Conservation (phyloP, 768 basidiomycete species). For the Mrakia blollopis region DNA sequence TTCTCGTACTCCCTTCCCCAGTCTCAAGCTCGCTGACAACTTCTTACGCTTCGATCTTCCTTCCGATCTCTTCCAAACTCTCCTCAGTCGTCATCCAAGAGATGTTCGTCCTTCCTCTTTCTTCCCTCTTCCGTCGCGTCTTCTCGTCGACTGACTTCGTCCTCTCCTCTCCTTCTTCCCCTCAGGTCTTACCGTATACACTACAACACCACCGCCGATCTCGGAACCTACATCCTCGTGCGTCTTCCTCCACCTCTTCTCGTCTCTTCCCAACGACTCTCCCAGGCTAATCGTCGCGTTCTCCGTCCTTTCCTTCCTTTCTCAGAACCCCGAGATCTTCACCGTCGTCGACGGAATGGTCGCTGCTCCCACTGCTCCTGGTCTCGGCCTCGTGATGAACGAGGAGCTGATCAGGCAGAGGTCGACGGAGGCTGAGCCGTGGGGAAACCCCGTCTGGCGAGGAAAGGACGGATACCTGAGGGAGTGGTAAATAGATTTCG, state of each 20-base stretch:
- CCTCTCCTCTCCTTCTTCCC: not conserved
- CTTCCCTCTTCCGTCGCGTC: not conserved
- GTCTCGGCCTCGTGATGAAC: slow-evolving; percentile 56
- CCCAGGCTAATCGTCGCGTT: not conserved
- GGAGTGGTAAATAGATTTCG: slow-evolving; percentile 50
- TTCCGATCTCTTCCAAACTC: not conserved
- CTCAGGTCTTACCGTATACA: slow-evolving; percentile 50
- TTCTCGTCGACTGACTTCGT: not conserved
- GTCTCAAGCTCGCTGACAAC: not conserved
- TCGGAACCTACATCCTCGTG: slow-evolving; percentile 55
- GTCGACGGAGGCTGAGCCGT: slow-evolving; percentile 45
- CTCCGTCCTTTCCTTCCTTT: not conserved
- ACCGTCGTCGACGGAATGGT: slow-evolving; percentile 55
- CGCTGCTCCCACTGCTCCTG: slow-evolving; percentile 52
- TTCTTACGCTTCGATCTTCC: not conserved
- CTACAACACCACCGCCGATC: slow-evolving; percentile 55
- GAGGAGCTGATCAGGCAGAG: slow-evolving; percentile 52
- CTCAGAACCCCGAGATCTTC: slow-evolving; percentile 49
- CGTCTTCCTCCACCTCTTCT: not conserved
- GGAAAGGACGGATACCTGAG: slow-evolving; percentile 55
- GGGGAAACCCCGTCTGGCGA: slow-evolving; percentile 57
- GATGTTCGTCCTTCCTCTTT: not conserved
- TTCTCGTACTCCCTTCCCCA: not conserved
- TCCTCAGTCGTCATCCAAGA: slow-evolving; percentile 13
- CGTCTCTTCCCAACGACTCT: not conserved